Evolutionary conservation across 345 rosid species (phyloP).

Genomic region (Lagerstroemia speciosa): DNA sequence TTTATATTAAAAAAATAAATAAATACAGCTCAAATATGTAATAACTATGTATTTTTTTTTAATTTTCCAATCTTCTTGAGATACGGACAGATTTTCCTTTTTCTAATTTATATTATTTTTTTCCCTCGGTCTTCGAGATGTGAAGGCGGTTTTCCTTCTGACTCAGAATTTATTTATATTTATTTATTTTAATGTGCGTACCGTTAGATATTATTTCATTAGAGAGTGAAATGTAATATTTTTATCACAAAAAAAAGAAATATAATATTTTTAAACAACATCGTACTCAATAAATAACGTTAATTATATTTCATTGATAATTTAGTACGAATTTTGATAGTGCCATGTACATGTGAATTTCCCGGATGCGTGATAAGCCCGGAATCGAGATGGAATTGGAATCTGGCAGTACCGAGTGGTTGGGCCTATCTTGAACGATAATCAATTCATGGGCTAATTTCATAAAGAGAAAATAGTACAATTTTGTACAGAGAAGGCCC

Average conservation of each 20-base stretch:
- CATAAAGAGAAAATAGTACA: neutral
- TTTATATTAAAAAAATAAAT: neutral
- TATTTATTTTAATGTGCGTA: neutral
- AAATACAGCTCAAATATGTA: neutral
- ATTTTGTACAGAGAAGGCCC: neutral
- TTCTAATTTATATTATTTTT: neutral
- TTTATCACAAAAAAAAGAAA: too few species aligned
- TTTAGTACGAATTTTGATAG: too few species aligned
- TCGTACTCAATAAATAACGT: too few species aligned
- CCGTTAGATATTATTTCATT: neutral
- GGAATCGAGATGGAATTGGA: neutral
- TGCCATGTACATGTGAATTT: too few species aligned
- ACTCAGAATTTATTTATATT: neutral
- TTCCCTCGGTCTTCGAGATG: neutral
- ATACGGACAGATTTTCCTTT: neutral
- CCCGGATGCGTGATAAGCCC: too few species aligned
- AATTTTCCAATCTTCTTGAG: neutral
- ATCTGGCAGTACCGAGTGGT: too few species aligned
- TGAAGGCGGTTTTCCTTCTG: neutral
- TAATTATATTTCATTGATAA: too few species aligned
- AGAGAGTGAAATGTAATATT: neutral
- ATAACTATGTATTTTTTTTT: neutral
- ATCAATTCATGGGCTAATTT: neutral
- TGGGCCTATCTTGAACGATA: neutral
- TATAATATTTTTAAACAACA: too few species aligned